Evolutionary conservation across 768 basidiomycete species (phyloP).

Genomic region (Russula emetica): DNA sequence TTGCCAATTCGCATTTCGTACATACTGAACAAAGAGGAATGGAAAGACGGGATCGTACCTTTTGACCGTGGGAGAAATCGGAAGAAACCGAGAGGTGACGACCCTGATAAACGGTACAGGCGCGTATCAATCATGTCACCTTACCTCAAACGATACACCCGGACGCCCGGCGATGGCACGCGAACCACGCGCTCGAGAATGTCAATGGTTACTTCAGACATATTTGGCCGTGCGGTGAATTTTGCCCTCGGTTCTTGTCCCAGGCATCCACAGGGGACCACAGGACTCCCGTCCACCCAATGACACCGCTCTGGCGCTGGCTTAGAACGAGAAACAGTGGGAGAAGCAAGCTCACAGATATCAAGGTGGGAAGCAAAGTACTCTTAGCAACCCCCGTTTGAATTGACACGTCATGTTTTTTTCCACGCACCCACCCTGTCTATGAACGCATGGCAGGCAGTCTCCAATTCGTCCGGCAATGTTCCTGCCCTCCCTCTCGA

Average conservation of each 20-base stretch:
- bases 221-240: not conserved
- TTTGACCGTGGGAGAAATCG: not conserved
- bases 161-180: not conserved
- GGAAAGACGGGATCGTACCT: too few relatives aligned
- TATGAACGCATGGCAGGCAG: conserved; percentile 1
- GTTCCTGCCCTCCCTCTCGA: conserved; percentile 12
- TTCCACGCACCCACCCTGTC: too few relatives aligned
- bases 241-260: not conserved
- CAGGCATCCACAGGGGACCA: not conserved
- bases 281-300: not conserved
- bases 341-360: not conserved
- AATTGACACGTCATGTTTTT: not conserved
- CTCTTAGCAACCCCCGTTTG: conserved; percentile 7
- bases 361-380: conserved; percentile 1
- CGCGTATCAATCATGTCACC: conserved; percentile 1
- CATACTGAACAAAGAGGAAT: too few relatives aligned
- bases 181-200: not conserved
- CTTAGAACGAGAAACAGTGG: not conserved
- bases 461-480: not conserved
- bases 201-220: not conserved
- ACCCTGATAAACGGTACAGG: not conserved
- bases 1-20: too few relatives aligned
- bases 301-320: conserved; percentile 8
- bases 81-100: not conserved
- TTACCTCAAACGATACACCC: not conserved